Percentiles rank a stretch among this genome's conserved stretches.
These are phyloP conservation scores for Acanthamoeba royreba DNA, from an alignment of 208 protist species.

Conservation along the genomic window DNA sequence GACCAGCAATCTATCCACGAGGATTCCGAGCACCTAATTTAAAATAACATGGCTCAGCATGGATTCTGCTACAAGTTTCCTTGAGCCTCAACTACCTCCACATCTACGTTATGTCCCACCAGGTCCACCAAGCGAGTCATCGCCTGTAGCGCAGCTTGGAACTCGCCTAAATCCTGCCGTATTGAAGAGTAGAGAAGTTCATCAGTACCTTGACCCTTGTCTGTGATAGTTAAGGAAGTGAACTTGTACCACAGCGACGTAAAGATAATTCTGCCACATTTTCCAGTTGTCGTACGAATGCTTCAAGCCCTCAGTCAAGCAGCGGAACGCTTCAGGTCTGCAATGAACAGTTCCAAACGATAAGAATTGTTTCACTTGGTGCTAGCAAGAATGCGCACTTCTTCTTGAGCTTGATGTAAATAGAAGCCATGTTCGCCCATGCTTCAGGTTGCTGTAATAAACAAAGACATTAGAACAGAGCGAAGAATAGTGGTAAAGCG, in stretches of 20 bases:
- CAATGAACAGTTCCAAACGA: neutral
- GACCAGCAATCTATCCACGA: neutral
- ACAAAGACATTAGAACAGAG: too few species aligned
- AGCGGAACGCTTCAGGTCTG: conserved; percentile 44
- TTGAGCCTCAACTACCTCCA: neutral
- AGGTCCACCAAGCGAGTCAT: neutral
- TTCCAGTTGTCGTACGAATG: conserved; percentile 72
- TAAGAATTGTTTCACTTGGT: neutral
- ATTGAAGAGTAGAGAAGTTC: neutral
- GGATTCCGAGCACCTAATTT: neutral
- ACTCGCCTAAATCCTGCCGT: conserved; percentile 7
- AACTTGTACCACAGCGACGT: conserved; percentile 50
- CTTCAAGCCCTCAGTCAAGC: conserved; percentile 68
- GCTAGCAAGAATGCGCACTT: conserved; percentile 18
- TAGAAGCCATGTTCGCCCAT: conserved; percentile 68
- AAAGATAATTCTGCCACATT: conserved; percentile 79
- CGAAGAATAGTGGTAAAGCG: too few species aligned
- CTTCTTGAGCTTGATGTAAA: conserved; percentile 65
- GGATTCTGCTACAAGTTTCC: too few species aligned
- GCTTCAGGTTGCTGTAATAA: conserved; percentile 62
- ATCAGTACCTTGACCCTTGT: too few species aligned
- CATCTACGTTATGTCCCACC: neutral
- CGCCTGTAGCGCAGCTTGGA: neutral
- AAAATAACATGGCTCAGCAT: neutral
- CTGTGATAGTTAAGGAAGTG: too few species aligned